Base-by-base conservation (phyloP, 768 basidiomycete species). In the Sarcodon sp. region DNA sequence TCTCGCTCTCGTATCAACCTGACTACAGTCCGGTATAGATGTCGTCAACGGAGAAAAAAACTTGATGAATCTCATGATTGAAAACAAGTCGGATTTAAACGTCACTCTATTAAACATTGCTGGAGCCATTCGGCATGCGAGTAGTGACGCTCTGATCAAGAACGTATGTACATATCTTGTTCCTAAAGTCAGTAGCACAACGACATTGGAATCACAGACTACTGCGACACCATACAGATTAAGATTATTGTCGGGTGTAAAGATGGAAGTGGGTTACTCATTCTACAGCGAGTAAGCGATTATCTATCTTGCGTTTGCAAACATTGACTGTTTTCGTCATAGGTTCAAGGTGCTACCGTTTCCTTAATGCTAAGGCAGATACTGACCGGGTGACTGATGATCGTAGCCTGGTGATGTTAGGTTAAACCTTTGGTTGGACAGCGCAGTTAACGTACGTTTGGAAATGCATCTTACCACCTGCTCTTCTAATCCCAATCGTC, bases 11-110 rank as follows among this genome's bases (percentile, higher is more conserved):
- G 48, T 38, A 53, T 35, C 43, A 27, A 31, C 18, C 9, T 39
- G 35, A 36, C 33, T 15, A 43, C 11, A 21, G 44, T 18, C 32
- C 39, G 46, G 15, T 52, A n/a, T 57, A 90, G 87, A 88, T 50
- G 68, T 90, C 44, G 79, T 89, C 33, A 91, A 91, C 55, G 87
- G 87, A 50, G 84, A 87, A 69, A 77, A 73, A 58, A 91, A 88
- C 59, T 66, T 72, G 33, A 66, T 91, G 33, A 64, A 64, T 21
- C 63, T 91, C 44, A 63, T 70, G 27, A 69, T 90, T 10, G 86
- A 87, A 63, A 91, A 87, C 64, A 83, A 76, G 61, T 82, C 83
- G 9, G 75, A 75, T 54, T 72, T 71, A 56, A 85, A 88, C 53
- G 70, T 84, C 44, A 86, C 84, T 2, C 65, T 90, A 13, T 60